Evolutionary conservation across 805 yeast genomes (phyloP).

Genomic region (Grigorovia yakushimaensis): DNA sequence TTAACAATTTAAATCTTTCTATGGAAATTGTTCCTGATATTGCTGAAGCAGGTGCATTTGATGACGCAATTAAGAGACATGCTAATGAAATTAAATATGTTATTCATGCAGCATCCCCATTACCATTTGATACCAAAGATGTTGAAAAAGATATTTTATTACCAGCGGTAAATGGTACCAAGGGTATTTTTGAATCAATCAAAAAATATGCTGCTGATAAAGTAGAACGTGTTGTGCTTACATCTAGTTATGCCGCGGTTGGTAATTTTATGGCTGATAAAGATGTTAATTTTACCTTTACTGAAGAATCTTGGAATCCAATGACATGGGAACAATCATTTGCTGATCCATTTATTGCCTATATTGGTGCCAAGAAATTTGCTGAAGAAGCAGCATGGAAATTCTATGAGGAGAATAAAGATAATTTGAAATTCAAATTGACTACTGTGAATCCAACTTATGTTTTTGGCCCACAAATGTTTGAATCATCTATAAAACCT

Average conservation of each 20-base stretch:
- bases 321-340: slow-evolving; percentile 23
- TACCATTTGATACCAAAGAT: slow-evolving; percentile 35
- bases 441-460: slow-evolving; percentile 35
- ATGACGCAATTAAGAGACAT: slow-evolving; percentile 31
- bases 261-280: slow-evolving; percentile 15
- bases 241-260: slow-evolving; percentile 48
- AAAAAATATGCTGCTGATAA: slow-evolving; percentile 31
- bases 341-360: slow-evolving; percentile 19
- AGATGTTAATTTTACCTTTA: slow-evolving; percentile 1
- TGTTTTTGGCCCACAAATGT: slow-evolving; percentile 45
- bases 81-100: slow-evolving; percentile 45
- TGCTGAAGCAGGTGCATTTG: slow-evolving; percentile 35
- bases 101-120: slow-evolving; percentile 55
- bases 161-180: slow-evolving; percentile 51
- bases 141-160: slow-evolving; percentile 40
- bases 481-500: slow-evolving; percentile 20
- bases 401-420: slow-evolving; percentile 32
- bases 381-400: slow-evolving; percentile 55
- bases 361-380: slow-evolving; percentile 35
- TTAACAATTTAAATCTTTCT: slow-evolving; percentile 21
- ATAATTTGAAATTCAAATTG: slow-evolving; percentile 32
- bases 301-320: slow-evolving; percentile 32
- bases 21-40: slow-evolving; percentile 32
- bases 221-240: slow-evolving; percentile 41
- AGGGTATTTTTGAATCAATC: slow-evolving; percentile 42